These are phyloP conservation scores for Coprinopsis marcescibilis DNA, from an alignment of 768 basidiomycete species.

Conservation along the genomic window DNA sequence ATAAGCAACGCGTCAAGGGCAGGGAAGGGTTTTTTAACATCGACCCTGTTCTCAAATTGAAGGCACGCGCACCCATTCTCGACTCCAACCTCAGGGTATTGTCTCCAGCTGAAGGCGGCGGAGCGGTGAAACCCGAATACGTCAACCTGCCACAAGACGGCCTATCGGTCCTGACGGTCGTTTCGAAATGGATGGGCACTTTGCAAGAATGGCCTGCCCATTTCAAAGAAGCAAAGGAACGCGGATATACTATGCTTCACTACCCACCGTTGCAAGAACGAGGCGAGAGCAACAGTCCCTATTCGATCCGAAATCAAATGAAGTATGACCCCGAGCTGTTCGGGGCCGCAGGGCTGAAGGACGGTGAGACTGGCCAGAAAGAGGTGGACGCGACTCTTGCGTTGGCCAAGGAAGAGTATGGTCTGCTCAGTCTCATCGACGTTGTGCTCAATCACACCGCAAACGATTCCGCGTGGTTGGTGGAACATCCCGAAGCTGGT, in stretches of 20 bases:
- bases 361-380: conserved; percentile 44
- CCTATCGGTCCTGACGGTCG: conserved; percentile 80
- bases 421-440: conserved; percentile 86
- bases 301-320: conserved; percentile 86
- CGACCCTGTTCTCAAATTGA: conserved; percentile 80
- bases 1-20: conserved; percentile 65
- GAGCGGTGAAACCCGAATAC: conserved; percentile 42
- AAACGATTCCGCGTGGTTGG: conserved; percentile 86
- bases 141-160: conserved; percentile 82
- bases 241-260: conserved; percentile 98
- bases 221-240: conserved; percentile 76
- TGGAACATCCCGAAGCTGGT: conserved; percentile 95
- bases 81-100: conserved; percentile 47
- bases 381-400: conserved; percentile 61
- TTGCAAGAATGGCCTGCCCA: conserved; percentile 70
- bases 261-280: conserved; percentile 93
- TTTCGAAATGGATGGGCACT: conserved; percentile 98
- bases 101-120: conserved; percentile 45
- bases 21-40: conserved; percentile 95
- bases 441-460: conserved; percentile 98
- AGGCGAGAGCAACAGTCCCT: conserved; percentile 86
- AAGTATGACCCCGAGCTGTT: conserved; percentile 79
- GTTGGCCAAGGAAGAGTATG: conserved; percentile 77
- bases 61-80: conserved; percentile 71
- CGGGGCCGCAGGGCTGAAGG: conserved; percentile 21